These are phyloP conservation scores for Phytopythium mirpurense DNA, from an alignment of 352 stramenopile genomes.

Conservation along the genomic window DNA sequence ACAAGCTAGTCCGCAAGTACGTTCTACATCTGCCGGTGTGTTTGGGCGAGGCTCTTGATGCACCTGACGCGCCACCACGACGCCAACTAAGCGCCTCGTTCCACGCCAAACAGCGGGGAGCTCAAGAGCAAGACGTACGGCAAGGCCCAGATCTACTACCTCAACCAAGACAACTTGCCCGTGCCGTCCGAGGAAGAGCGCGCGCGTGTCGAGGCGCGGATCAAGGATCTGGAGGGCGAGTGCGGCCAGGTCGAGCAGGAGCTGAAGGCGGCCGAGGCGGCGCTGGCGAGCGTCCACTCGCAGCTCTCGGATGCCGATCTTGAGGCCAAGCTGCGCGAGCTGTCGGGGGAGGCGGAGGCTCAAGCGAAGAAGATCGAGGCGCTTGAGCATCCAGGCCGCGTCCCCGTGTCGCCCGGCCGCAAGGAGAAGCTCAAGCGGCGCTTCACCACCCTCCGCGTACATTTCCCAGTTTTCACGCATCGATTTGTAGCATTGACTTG, in stretches of 20 bases:
- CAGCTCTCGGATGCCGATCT: constrained; percentile 69
- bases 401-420: constrained; percentile 43
- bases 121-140: constrained; percentile 70
- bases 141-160: constrained; percentile 82
- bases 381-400: constrained; percentile 34
- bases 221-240: constrained; percentile 40
- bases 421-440: constrained; percentile 65
- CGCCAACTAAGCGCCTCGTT: not conserved
- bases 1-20: constrained; percentile 62
- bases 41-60: not conserved
- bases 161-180: constrained; percentile 70
- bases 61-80: not conserved
- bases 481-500: no score
- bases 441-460: constrained; percentile 61
- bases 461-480: no score
- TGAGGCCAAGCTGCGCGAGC: constrained; percentile 32
- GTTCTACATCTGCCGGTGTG: constrained; percentile 3
- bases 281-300: constrained; percentile 38
- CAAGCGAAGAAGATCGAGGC: constrained; percentile 42
- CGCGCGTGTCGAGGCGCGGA: constrained; percentile 39
- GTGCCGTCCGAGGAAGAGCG: constrained; percentile 45
- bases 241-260: constrained; percentile 46
- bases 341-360: constrained; percentile 32
- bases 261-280: constrained; percentile 41
- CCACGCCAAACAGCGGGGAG: constrained; percentile 33